Evolutionary conservation across 164 flowering plant genomes (phyloP), one percentile per base, ranked within the genome.

Genomic region (Warburgia ugandensis): DNA sequence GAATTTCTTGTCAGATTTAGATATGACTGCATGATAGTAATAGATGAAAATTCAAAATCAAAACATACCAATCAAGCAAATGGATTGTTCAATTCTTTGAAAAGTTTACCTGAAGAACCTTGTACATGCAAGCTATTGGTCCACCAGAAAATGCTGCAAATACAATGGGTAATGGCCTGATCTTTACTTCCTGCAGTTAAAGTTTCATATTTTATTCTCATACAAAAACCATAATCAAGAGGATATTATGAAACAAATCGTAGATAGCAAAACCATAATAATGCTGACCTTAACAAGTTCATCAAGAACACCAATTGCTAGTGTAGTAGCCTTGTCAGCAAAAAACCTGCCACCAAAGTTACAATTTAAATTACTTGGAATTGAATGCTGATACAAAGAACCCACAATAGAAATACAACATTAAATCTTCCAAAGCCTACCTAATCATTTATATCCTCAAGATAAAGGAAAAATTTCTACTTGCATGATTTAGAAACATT

Each of bases 131-230:
- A 35, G 95, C 79, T 62, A 83, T 91, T 10, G 98, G 82, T 48
- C 95, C 98, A 52, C 96, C 96, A 46, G 98, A 91, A 73, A 91
- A 87, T 1, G 95, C 75, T 27, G 87, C 90, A 63, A 91, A 79
- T 27, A 87, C 90, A 9, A 87, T 80, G 11, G 96, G 98, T 56
- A 75, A 67, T 47, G 90, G 86, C 60, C 75, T 74, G 6, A 67
- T 41, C 72, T 73, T 87, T 39, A 91, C 68, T 64, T 77, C 98
- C 98, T 90, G 63, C 60, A 67, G 16, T 53, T 21, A 13, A 53
- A 33, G 19, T 14, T 31, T 11, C 52, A 31, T 48, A 19, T 30
- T 16, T 19, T 19, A 31, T 13, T 12, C 3, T 30, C 10, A 2
- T n/a, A 31, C 6, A 10, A 48, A 48, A 48, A 12, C 6, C 13